Evolutionary conservation across 75 land plant species (phyloP), one percentile per base, ranked within the genome.

Genomic region (Sequoia sempervirens): DNA sequence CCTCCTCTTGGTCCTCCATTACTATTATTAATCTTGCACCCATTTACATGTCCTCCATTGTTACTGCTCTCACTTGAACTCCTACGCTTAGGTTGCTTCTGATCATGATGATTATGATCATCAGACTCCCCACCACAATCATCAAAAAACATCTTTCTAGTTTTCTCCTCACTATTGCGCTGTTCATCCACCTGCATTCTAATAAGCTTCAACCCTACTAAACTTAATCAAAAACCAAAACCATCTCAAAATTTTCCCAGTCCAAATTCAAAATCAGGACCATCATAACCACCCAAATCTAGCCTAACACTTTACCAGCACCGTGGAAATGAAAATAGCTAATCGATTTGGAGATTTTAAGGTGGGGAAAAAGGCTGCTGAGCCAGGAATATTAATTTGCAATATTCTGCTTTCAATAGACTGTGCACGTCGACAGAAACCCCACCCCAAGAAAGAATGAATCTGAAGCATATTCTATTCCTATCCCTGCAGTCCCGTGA

Each of bases 101-200:
- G 12, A 69, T 69, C 12, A 30, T 69, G 73, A 69, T 41, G 28
- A 10, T 43, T 23, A 41, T 26, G 30, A 78, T 43, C 50, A 78
- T 43, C 80, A 43, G 76, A 40, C 36, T 74, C 23, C 58, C 58
- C 58, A 17, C 20, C 23, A 18, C 58, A 15, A 34, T 37, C 1
- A 74, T 36, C 18, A 38, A 13, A 34, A 37, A 41, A 28, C 14
- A 13, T 50, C 1, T 50, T 50, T 50, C 52, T 50, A 13, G 14
- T 50, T 50, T 50, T 50, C 52, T 50, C 73, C 73, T 45, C 80
- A 43, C 80, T 78, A 23, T 50, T 45, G n/a, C 46, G 26, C 80
- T 45, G n/a, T 30, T 78, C 80, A 78, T 78, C 47, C 28, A 78
- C 32, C 80, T 78, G 80, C 80, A 78, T 78, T 78, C 47, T 78